Evolutionary conservation across 352 stramenopile species (phyloP), one percentile per base, ranked within the genome.

Genomic region (Pythium rishiriense): DNA sequence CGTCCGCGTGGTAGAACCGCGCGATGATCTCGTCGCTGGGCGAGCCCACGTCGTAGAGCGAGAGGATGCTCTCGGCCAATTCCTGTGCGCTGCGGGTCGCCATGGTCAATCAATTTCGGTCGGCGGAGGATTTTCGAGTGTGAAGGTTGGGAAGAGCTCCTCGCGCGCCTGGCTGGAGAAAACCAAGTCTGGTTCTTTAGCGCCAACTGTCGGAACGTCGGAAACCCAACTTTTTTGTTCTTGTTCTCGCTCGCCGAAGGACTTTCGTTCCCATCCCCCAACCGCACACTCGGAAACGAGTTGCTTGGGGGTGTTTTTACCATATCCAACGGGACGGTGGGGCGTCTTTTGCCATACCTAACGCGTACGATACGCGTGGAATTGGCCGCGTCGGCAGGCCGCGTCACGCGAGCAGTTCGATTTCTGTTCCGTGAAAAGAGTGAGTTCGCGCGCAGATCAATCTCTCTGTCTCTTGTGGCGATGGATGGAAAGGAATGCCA

Each of bases 41-140:
- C 26, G 58, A 66, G 69, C 81, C 82, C 51, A 93, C 81, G 73
- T 93, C 83, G 73, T 93, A 93, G 68, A 94, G 83, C 64, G 83
- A 92, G 31, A 94, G 71, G 39, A 93, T 83, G 68, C 77, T 87
- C 71, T 92, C 83, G 12, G 83, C 83, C 35, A 92, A 78, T 50
- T 92, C 81, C 67, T 92, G 83, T 0, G 83, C 83, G 67, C 84
- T 88, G 60, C 80, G 79, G 62, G 76, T 84, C 35, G 80, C 57
- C 82, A 91, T 68, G 22, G 4, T 53, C 3, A 47, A 17, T 43
- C 14, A 7, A 49, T 19, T 46, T 35, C 9, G 29, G 7, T 58
- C 15, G 52, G 22, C 21, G n/a, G n/a, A 56, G 29, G 54, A 43
- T 35, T 47, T 53, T 47, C 39, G 31, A 45, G 46, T 88, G 26